Evolutionary conservation across 192 early-diverging fungal genomes (phyloP).

Genomic region (Martensiomyces pterosporus): DNA sequence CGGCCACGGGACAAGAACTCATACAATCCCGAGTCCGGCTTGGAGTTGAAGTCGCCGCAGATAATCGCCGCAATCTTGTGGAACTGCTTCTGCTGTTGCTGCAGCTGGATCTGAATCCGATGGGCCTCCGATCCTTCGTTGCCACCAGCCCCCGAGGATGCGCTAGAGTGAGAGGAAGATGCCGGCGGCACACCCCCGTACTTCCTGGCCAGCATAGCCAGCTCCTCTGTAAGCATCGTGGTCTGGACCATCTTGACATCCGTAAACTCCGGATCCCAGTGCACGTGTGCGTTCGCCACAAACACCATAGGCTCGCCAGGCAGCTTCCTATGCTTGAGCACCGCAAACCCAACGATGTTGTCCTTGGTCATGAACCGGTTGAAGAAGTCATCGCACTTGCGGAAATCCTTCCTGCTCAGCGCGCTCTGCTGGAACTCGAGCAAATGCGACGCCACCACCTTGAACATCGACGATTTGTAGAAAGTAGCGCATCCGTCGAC

Average conservation of each 20-base stretch:
- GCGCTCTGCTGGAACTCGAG: constrained; percentile 95
- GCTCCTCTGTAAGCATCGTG: constrained; percentile 88
- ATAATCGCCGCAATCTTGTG: constrained; percentile 56
- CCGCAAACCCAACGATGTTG: constrained; percentile 80
- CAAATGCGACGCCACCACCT: constrained; percentile 73
- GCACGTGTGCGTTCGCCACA: constrained; percentile 86
- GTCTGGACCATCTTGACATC: constrained; percentile 98
- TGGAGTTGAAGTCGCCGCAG: constrained; percentile 94
- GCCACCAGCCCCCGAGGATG: background rate
- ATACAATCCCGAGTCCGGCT: constrained; percentile 84
- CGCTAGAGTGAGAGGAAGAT: background rate
- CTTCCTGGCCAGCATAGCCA: constrained; percentile 60
- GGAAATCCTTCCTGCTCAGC: constrained; percentile 80
- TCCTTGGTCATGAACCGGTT: constrained; percentile 98
- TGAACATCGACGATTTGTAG: constrained; percentile 81
- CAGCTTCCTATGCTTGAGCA: constrained; percentile 78
- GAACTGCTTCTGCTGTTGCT: constrained; percentile 51
- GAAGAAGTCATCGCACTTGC: constrained; percentile 88
- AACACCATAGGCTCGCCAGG: constrained; percentile 60
- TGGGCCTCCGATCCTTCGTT: constrained; percentile 37
- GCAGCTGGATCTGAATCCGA: constrained; percentile 37
- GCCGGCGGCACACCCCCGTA: constrained; percentile 15
- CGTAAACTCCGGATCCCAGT: constrained; percentile 87
- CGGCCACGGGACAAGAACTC: constrained; percentile 80
- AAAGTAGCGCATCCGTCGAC: constrained; percentile 98